Conservation (phyloP, 2,329 filamentous ascomycete genomes). For the Trichophyton rubrum region DNA sequence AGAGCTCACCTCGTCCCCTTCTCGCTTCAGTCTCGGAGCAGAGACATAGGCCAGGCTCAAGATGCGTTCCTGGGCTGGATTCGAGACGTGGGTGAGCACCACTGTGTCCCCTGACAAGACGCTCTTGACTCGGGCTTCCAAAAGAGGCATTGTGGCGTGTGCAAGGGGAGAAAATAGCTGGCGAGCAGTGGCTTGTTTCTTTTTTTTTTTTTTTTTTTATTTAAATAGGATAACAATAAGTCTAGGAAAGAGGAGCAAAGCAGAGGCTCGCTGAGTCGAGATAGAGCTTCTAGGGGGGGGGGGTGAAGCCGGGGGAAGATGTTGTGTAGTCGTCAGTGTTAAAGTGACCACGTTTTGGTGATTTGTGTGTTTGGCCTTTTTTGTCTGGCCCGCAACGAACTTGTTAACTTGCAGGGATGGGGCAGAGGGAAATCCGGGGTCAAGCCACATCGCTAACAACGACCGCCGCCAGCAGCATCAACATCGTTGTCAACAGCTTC, state of each 20-base stretch:
- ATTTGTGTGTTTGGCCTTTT: background rate
- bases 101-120: conserved; percentile 89
- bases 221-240: background rate
- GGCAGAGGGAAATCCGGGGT: background rate
- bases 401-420: background rate
- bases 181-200: background rate
- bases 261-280: background rate
- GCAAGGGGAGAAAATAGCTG: background rate
- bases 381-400: background rate
- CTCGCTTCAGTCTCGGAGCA: conserved; percentile 72
- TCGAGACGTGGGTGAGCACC: conserved; percentile 67
- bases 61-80: conserved; percentile 68
- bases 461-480: background rate
- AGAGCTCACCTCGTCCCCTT: conserved; percentile 61
- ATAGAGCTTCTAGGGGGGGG: background rate
- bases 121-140: conserved; percentile 70
- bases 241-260: background rate
- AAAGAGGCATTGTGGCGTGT: conserved; percentile 23
- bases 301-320: background rate
- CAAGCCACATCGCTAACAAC: background rate
- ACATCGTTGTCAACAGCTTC: background rate
- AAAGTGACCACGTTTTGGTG: background rate
- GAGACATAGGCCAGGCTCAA: conserved; percentile 87
- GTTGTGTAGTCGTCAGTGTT: background rate
- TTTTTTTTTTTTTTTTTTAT: background rate